These are phyloP conservation scores for Colletotrichum higginsianum DNA, from an alignment of 2,329 filamentous ascomycete genomes.

Conservation along the genomic window DNA sequence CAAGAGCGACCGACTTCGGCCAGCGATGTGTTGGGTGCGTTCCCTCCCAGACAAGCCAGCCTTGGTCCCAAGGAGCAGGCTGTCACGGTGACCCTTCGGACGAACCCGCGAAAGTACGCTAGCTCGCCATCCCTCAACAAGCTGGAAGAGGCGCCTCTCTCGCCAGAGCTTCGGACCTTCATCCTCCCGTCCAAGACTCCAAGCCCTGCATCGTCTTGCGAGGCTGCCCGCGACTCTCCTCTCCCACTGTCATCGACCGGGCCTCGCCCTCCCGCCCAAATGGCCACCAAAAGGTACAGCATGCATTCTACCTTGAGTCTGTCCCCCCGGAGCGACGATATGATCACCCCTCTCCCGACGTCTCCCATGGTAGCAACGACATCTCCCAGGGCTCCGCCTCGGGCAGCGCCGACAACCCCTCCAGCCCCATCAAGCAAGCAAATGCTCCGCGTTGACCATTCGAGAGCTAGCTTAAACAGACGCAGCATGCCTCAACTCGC, in stretches of 20 bases:
- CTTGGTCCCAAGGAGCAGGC: constrained; percentile 15
- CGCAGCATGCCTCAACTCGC: constrained; percentile 67
- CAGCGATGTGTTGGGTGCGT: constrained; percentile 4
- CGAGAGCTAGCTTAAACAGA: constrained; percentile 52
- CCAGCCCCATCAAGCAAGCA: constrained; percentile 11
- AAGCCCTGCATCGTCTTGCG: constrained; percentile 43
- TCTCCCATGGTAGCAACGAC: constrained; percentile 1
- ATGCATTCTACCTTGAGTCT: constrained; percentile 39
- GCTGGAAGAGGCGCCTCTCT: constrained; percentile 41
- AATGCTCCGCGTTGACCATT: constrained; percentile 6
- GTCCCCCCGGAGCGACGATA: not conserved
- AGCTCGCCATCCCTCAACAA: constrained; percentile 52
- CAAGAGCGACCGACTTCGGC: not conserved
- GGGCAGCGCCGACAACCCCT: constrained; percentile 17
- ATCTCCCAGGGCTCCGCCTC: constrained; percentile 16
- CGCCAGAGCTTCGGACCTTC: constrained; percentile 44
- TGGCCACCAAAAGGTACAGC: constrained; percentile 43
- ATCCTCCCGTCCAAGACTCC: constrained; percentile 28
- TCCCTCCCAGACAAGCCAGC: constrained; percentile 44
- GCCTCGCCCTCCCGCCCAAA: constrained; percentile 44
- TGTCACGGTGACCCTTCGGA: constrained; percentile 34
- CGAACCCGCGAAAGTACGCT: constrained; percentile 50
- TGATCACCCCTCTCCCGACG: not conserved
- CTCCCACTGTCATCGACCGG: constrained; percentile 54
- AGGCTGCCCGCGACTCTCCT: constrained; percentile 41